These are phyloP conservation scores for Coemansia sp. DNA, from an alignment of 192 early-diverging fungal genomes.

Conservation along the genomic window DNA sequence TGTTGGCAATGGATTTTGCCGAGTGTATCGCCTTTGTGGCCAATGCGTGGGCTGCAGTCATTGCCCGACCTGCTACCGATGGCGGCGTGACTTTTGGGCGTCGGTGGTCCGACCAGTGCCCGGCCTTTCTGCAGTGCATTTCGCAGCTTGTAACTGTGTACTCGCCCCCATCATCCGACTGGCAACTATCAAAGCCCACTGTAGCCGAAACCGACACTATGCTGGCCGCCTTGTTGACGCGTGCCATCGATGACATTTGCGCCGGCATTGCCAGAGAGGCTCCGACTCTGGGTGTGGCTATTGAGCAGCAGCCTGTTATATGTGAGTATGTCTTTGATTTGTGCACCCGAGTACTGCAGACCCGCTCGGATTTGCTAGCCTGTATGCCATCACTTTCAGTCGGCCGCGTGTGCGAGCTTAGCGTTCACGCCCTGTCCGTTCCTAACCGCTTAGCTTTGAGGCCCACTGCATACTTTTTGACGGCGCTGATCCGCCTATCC, in stretches of 20 bases:
- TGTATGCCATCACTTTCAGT: constrained; percentile 4
- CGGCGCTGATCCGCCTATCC: constrained; percentile 31
- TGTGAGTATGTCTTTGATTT: constrained; percentile 39
- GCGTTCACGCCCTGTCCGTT: constrained; percentile 40
- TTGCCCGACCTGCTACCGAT: constrained; percentile 7
- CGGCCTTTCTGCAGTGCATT: constrained; percentile 35
- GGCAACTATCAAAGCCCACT: constrained; percentile 14
- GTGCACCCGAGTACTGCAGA: constrained; percentile 30
- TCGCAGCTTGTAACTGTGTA: constrained; percentile 37
- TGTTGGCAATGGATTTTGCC: constrained; percentile 24
- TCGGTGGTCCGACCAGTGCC: constrained; percentile 49
- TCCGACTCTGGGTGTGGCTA: constrained; percentile 7
- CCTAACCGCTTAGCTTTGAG: constrained; percentile 45
- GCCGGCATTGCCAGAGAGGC: constrained; percentile 31
- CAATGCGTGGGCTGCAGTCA: constrained; percentile 18
- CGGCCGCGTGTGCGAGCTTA: constrained; percentile 32
- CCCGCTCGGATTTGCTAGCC: constrained; percentile 21
- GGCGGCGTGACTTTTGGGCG: not conserved
- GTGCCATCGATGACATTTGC: constrained; percentile 25
- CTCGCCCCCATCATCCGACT: not conserved
- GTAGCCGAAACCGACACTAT: constrained; percentile 15
- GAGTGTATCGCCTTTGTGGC: constrained; percentile 20
- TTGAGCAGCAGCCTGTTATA: constrained; percentile 50
- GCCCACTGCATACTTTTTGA: constrained; percentile 41
- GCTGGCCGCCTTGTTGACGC: constrained; percentile 35